phyloP scores from a whole-genome alignment of 106 monocot genomes.

The Agapanthus africanus region DNA sequence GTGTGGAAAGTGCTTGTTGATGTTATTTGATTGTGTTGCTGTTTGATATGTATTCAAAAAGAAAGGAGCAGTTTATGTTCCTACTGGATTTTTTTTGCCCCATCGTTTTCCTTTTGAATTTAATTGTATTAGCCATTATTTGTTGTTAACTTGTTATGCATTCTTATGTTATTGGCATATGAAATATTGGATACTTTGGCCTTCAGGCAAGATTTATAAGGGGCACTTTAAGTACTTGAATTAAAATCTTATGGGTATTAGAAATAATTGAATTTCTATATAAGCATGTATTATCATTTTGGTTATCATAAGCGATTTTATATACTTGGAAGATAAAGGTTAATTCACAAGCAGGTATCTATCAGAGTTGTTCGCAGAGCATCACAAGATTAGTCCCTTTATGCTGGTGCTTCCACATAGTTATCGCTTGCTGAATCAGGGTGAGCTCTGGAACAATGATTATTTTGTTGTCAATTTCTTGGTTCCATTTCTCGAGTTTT shows the following conservation, averaged over 20 bases:
- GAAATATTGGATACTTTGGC: not conserved
- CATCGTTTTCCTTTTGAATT: no score
- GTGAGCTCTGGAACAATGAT: no score
- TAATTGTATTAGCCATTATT: no score
- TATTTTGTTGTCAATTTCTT: not conserved
- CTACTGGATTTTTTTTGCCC: no score
- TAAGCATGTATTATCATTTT: not conserved
- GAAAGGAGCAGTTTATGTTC: no score
- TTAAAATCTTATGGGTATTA: not conserved
- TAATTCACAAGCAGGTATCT: conserved; percentile 53
- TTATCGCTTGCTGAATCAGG: conserved; percentile 74
- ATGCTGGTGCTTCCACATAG: conserved; percentile 67
- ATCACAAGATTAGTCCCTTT: conserved; percentile 78
- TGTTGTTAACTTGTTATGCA: no score
- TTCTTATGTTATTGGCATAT: no score
- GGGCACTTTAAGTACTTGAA: not conserved
- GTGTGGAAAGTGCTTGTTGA: no score
- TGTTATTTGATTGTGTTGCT: no score
- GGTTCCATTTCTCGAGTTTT: not conserved
- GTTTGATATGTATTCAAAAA: no score
- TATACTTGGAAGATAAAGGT: not conserved
- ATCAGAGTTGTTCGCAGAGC: conserved; percentile 66
- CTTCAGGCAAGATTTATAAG: not conserved
- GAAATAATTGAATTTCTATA: not conserved
- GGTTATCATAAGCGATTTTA: not conserved